phyloP scores from a whole-genome alignment of 1,139 yeast genomes.

The Geotrichum histeridarum region DNA sequence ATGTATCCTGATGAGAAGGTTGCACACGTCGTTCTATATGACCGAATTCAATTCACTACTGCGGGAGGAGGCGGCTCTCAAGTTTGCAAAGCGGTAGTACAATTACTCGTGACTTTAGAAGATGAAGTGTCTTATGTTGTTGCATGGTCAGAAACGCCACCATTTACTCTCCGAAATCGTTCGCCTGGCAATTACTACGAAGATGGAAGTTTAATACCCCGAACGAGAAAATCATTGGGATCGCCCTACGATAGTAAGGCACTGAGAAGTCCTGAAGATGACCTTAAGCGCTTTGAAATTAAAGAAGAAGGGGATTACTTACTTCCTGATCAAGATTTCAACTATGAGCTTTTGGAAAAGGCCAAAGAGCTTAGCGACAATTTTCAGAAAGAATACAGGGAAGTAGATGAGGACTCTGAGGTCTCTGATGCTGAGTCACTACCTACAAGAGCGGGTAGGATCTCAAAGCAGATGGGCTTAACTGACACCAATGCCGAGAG shows the following conservation, averaged over 20 bases:
- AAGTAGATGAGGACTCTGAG: conserved; percentile 14
- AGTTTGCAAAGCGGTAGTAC: conserved; percentile 16
- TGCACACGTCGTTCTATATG: conserved; percentile 19
- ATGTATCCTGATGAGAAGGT: conserved; percentile 17
- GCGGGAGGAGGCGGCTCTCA: conserved; percentile 19
- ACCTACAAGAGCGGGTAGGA: not conserved
- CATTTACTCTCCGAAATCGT: conserved; percentile 16
- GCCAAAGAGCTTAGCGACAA: conserved; percentile 4
- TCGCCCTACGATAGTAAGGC: not conserved
- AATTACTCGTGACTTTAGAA: conserved; percentile 16
- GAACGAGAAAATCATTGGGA: not conserved
- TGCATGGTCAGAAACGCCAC: conserved; percentile 19
- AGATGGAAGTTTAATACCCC: conserved; percentile 17
- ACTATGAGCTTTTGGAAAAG: not conserved
- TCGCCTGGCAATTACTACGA: conserved; percentile 18
- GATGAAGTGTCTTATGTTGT: conserved; percentile 15
- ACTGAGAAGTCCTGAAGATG: not conserved
- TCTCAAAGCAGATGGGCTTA: not conserved
- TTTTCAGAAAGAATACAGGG: conserved; percentile 9
- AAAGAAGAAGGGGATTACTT: conserved; percentile 1
- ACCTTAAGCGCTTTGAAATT: not conserved
- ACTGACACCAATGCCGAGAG: not conserved
- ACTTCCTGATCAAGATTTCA: conserved; percentile 7
- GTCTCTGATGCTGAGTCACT: not conserved
- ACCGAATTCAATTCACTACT: conserved; percentile 19